Conservation (phyloP, 2,329 filamentous ascomycete species). For the Colletotrichum liaoningense region DNA sequence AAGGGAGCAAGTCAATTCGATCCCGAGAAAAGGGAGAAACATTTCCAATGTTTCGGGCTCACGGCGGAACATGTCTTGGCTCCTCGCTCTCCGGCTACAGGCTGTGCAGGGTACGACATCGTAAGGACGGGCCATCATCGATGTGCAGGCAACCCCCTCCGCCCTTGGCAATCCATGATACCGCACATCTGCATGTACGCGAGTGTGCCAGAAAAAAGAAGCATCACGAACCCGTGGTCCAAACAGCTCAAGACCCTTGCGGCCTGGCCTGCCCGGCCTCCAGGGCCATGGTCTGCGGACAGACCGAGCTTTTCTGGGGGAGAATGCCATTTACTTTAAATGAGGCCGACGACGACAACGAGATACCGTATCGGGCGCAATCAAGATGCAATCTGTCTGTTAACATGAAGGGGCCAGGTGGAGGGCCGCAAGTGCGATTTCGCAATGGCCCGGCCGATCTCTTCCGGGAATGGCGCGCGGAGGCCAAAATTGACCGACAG, state of each 20-base stretch:
- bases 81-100: slow-evolving; percentile 10
- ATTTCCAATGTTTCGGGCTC: slow-evolving; percentile 4
- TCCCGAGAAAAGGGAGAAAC: not conserved
- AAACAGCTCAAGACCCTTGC: slow-evolving; percentile 2
- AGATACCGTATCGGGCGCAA: slow-evolving; percentile 12
- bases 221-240: slow-evolving; percentile 30
- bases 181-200: not conserved
- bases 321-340: not conserved
- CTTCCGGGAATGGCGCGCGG: not conserved
- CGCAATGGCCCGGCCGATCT: not conserved
- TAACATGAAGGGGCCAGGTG: slow-evolving; percentile 29
- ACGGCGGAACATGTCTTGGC: slow-evolving; percentile 19
- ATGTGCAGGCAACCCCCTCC: slow-evolving; percentile 14
- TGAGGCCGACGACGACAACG: not conserved
- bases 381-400: slow-evolving; percentile 29
- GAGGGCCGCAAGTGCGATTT: slow-evolving; percentile 11
- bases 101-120: slow-evolving; percentile 2
- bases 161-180: slow-evolving; percentile 18
- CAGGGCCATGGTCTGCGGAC: slow-evolving; percentile 10
- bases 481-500: not conserved
- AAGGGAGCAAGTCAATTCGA: slow-evolving; percentile 17
- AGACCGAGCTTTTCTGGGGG: slow-evolving; percentile 16
- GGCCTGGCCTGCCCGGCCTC: slow-evolving; percentile 7
- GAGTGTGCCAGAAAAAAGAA: slow-evolving; percentile 14
- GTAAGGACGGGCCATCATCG: not conserved